Evolutionary conservation across 176 grass and related monocot species (phyloP).

Genomic region (Oryza meridionalis): DNA sequence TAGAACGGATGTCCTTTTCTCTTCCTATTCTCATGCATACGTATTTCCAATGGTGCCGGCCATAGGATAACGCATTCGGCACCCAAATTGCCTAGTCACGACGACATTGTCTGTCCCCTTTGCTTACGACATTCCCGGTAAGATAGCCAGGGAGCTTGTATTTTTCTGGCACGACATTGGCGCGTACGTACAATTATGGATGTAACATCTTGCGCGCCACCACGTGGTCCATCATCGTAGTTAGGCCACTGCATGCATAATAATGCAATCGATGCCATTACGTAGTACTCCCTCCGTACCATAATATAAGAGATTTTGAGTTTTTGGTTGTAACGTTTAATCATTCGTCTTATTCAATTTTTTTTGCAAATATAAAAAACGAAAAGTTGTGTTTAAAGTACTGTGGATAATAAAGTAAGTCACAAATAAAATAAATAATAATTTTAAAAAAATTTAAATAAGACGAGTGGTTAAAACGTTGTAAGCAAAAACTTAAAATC

Average conservation of each 20-base stretch:
- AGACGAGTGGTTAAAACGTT: no score
- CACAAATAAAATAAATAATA: no score
- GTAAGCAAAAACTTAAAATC: no score
- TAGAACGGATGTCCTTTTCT: background rate
- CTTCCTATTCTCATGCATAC: background rate
- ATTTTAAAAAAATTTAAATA: no score
- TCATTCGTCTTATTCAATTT: no score
- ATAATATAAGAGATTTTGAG: no score
- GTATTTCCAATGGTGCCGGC: background rate
- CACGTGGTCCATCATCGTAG: background rate
- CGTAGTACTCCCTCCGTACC: no score
- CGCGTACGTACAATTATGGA: background rate
- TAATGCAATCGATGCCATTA: background rate
- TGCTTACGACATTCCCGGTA: background rate
- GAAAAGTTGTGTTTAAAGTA: no score
- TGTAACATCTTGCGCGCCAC: background rate
- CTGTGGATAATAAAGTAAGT: no score
- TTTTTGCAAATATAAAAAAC: no score
- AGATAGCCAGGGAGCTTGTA: background rate
- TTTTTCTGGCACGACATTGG: background rate
- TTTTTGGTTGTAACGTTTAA: no score
- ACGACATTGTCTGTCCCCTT: background rate
- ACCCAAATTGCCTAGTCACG: conserved; percentile 11
- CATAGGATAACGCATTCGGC: background rate
- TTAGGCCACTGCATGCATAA: background rate